Conservation (phyloP, 495 filamentous ascomycete genomes). For the Oleoguttula mirabilis region DNA sequence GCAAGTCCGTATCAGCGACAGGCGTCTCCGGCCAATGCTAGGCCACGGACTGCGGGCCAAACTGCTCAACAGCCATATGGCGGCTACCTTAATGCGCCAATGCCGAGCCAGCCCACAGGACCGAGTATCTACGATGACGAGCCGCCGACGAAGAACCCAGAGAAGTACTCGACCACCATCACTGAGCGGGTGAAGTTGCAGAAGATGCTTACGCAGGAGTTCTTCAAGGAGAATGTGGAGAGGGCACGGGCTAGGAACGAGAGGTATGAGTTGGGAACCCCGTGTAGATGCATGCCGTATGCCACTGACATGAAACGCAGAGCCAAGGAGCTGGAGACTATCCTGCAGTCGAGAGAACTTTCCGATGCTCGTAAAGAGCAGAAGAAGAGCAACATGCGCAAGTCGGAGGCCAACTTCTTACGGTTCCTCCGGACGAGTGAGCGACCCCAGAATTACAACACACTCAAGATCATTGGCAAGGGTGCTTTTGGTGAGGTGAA, state of each 20-base stretch:
- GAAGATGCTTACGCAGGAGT: slow-evolving; percentile 56
- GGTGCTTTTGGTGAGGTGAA: slow-evolving; percentile 98
- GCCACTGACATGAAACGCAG: slow-evolving; percentile 32
- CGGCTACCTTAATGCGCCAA: slow-evolving; percentile 51
- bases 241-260: slow-evolving; percentile 82
- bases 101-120: slow-evolving; percentile 38
- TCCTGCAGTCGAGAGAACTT: slow-evolving; percentile 58
- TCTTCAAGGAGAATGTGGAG: slow-evolving; percentile 94
- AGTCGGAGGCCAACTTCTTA: slow-evolving; percentile 79
- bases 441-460: slow-evolving; percentile 81
- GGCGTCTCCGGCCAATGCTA: slow-evolving; percentile 50
- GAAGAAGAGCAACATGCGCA: slow-evolving; percentile 63
- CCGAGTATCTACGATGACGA: slow-evolving; percentile 30
- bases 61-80: slow-evolving; percentile 48
- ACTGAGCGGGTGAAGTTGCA: slow-evolving; percentile 34
- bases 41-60: slow-evolving; percentile 67
- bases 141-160: slow-evolving; percentile 27
- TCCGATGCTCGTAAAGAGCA: slow-evolving; percentile 63
- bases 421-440: slow-evolving; percentile 91
- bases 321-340: slow-evolving; percentile 79
- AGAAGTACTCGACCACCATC: slow-evolving; percentile 31
- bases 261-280: slow-evolving; percentile 55
- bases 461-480: slow-evolving; percentile 96
- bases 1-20: slow-evolving; percentile 58
- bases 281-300: background rate